Percentiles rank a stretch among this genome's conserved stretches.
Evolutionary conservation across 352 stramenopile genomes (phyloP).

Genomic region (Pythium periplocum): DNA sequence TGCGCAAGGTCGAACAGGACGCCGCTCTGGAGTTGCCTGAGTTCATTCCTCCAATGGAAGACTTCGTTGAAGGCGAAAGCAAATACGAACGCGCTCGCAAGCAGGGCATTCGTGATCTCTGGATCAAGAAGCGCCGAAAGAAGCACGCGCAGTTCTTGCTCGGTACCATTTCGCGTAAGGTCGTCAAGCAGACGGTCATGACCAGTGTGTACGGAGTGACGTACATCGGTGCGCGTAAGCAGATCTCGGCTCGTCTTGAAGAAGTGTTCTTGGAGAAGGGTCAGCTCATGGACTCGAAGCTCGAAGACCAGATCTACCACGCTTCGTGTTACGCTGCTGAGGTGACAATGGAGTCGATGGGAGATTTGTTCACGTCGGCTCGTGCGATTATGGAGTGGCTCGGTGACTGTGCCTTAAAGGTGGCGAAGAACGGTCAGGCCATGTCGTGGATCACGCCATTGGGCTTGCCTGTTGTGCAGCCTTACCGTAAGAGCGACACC

Average conservation of each 20-base stretch:
- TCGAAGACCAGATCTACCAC: constrained; percentile 87
- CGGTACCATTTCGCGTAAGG: constrained; percentile 87
- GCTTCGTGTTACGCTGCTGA: constrained; percentile 91
- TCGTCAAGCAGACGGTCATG: constrained; percentile 99
- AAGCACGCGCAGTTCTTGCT: constrained; percentile 65
- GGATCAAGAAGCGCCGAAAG: constrained; percentile 45
- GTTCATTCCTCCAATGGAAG: constrained; percentile 25
- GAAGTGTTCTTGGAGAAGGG: constrained; percentile 84
- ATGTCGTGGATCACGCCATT: constrained; percentile 99
- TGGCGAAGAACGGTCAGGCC: constrained; percentile 83
- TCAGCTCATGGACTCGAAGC: constrained; percentile 61
- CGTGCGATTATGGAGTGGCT: constrained; percentile 94
- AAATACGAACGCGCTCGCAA: constrained; percentile 16
- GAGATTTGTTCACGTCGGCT: constrained; percentile 94
- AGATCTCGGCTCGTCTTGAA: constrained; percentile 97
- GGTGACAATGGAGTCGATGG: constrained; percentile 96
- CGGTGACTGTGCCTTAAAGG: constrained; percentile 62
- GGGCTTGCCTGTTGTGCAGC: constrained; percentile 98
- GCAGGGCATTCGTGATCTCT: constrained; percentile 18
- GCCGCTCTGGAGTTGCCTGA: constrained; percentile 39
- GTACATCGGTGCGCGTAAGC: constrained; percentile 97
- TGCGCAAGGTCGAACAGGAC: constrained; percentile 74
- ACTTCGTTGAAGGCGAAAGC: constrained; percentile 12
- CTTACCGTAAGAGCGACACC: constrained; percentile 90
- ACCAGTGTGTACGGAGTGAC: constrained; percentile 99